phyloP scores from a whole-genome alignment of 192 early-diverging fungal genomes.

The Entomortierella chlamydospora region DNA sequence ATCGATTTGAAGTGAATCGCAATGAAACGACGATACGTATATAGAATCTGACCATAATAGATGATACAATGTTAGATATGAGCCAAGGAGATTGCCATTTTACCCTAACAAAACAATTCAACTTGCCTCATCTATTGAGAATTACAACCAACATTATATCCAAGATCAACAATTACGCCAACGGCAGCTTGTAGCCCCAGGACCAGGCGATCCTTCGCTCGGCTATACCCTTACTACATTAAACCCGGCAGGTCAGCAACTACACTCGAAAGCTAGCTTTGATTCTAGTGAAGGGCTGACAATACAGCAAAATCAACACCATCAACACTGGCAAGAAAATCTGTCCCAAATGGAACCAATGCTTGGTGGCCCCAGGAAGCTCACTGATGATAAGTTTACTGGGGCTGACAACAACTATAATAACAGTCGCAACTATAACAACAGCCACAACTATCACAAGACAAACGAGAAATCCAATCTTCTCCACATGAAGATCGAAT shows the following conservation, averaged over 20 bases:
- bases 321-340: background rate
- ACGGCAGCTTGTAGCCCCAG: too few relatives aligned
- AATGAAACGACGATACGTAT: background rate
- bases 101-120: background rate
- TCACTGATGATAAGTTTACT: background rate
- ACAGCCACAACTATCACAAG: background rate
- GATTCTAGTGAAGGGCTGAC: background rate
- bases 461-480: background rate
- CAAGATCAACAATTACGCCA: too few relatives aligned
- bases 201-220: too few relatives aligned
- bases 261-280: too few relatives aligned
- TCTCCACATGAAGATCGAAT: background rate
- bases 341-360: background rate
- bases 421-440: too few relatives aligned
- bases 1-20: background rate
- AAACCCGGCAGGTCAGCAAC: background rate
- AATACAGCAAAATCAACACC: background rate
- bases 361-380: background rate
- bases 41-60: background rate
- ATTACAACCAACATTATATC: too few relatives aligned
- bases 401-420: too few relatives aligned
- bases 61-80: background rate
- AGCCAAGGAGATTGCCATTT: background rate
- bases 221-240: background rate
- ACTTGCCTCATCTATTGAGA: background rate